phyloP scores from a whole-genome alignment of 192 early-diverging fungal genomes.

The Mortierella alpina region DNA sequence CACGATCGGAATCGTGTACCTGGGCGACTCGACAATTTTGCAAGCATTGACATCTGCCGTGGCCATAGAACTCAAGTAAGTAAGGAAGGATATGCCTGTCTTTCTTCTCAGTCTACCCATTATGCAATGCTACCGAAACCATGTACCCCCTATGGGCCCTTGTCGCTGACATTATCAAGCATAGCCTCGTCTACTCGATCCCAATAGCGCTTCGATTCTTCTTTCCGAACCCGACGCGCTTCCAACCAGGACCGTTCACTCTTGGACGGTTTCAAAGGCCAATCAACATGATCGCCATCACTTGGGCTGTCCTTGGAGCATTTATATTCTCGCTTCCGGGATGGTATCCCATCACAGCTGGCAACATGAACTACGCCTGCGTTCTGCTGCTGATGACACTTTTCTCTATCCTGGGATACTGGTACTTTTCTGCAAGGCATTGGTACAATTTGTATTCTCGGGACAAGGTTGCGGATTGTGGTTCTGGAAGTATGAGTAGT shows the following conservation, averaged over 20 bases:
- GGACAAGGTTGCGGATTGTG: not conserved
- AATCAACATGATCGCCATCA: conserved; percentile 24
- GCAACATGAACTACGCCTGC: conserved; percentile 58
- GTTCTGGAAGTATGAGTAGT: too few relatives aligned
- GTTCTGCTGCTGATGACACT: conserved; percentile 17
- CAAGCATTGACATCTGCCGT: conserved; percentile 31
- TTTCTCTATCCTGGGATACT: conserved; percentile 20
- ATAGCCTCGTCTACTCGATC: conserved; percentile 22
- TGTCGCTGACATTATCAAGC: not conserved
- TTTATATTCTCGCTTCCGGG: conserved; percentile 51
- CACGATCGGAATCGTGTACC: conserved; percentile 16
- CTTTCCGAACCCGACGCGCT: conserved; percentile 31
- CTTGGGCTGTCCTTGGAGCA: conserved; percentile 36
- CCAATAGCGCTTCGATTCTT: conserved; percentile 33
- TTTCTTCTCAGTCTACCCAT: not conserved
- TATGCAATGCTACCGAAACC: not conserved
- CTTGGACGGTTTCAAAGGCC: conserved; percentile 28
- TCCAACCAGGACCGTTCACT: conserved; percentile 53
- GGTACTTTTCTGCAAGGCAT: conserved; percentile 29
- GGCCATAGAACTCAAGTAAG: conserved; percentile 43
- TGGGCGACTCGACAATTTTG: conserved; percentile 21
- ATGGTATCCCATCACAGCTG: conserved; percentile 32
- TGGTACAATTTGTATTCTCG: conserved; percentile 12
- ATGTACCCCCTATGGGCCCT: not conserved
- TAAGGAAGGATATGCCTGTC: not conserved